Base-by-base conservation (phyloP, 2,329 filamentous ascomycete genomes). In the Paraconiothyrium brasiliense region DNA sequence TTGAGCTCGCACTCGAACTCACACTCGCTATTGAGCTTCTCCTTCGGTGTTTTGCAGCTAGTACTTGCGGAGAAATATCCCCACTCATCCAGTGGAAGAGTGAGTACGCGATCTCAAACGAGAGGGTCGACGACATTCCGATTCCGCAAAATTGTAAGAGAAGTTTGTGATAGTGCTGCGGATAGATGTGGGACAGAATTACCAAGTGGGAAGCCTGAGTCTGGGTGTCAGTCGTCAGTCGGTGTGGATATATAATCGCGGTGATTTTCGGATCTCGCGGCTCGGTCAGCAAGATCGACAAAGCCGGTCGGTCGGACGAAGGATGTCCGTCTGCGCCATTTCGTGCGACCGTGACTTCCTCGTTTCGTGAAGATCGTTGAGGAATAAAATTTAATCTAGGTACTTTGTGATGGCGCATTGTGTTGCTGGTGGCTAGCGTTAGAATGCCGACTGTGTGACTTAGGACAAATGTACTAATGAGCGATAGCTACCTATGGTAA, bases 41-140 rank as follows among this genome's bases (percentile, higher is more conserved):
- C 24, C 54, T 32, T n/a, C 32, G 43, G 34, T 48, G 41, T 47
- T 34, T 56, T 7, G 54, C 43, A 37, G 43, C 54, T 9, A 56
- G 32, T 44, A 34, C 32, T 30, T 56, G 54, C 16, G 43, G 41
- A 20, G 54, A 48, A 20, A 56, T 56, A n/a, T 56, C 54, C 16
- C 43, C 54, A 11, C 41, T 37, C 54, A 56, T 56, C 54, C 54
- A 56, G 20, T 56, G 54, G 32, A 47, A 56, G 43, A 56, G 54
- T 30, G 54, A 37, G 22, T 56, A 48, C 10, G 32, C 54, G 43
- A 56, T 47, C 54, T 56, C 54, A 37, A 56, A 56, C 16, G 54
- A 48, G 27, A 56, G 32, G 11, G 54, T 39, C 37, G 54, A 56
- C 14, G 54, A 56, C 54, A 56, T 56, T 11, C 10, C 27, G 41